Conservation (phyloP, 345 rosid genomes). For the Brassica nigra region DNA sequence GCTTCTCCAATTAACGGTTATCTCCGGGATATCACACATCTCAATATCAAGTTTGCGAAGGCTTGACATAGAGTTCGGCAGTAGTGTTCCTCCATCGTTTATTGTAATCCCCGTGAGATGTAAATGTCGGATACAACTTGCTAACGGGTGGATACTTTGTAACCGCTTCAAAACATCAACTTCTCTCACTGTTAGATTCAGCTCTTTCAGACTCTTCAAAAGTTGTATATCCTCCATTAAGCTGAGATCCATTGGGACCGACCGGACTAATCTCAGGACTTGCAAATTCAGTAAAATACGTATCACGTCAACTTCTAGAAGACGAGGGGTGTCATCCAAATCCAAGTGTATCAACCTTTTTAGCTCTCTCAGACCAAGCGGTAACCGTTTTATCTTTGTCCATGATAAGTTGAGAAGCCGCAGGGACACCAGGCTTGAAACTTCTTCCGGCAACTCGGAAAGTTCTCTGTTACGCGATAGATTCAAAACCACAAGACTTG, state of each 20-base stretch:
- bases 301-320: not conserved
- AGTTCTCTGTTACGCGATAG: not conserved
- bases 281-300: not conserved
- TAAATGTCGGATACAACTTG: conserved; percentile 16
- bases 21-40: conserved; percentile 6
- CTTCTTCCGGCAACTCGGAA: not conserved
- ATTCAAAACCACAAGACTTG: conserved; percentile 11
- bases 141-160: not conserved
- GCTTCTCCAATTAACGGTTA: not conserved
- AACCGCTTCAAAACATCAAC: not conserved
- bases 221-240: not conserved
- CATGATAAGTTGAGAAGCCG: conserved; percentile 14
- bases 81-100: not conserved
- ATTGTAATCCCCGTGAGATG: not conserved
- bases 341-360: conserved; percentile 19
- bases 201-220: not conserved
- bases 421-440: not conserved
- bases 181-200: not conserved
- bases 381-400: not conserved
- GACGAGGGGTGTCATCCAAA: not conserved
- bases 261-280: not conserved
- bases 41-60: not conserved
- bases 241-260: not conserved
- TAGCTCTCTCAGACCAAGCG: not conserved
- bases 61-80: not conserved